Conservation (phyloP, 2,329 filamentous ascomycete genomes). For the Neoarthrinium moseri region DNA sequence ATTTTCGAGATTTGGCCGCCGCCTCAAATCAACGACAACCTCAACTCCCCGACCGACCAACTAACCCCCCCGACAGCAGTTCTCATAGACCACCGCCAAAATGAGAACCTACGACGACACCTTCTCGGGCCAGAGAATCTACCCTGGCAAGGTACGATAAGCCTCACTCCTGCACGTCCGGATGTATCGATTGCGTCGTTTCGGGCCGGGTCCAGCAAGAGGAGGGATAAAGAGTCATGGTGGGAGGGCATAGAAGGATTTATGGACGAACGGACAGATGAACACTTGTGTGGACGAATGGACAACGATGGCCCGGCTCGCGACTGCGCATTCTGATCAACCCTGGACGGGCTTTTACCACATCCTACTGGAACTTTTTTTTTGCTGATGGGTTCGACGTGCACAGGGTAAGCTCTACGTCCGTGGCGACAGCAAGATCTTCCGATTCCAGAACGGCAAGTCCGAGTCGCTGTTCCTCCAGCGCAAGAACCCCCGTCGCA, state of each 20-base stretch:
- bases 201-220: conserved; percentile 7
- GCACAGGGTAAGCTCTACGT: conserved; percentile 97
- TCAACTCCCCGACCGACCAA: conserved; percentile 26
- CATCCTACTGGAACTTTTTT: neutral
- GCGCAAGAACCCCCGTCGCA: conserved; percentile 99
- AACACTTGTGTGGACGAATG: neutral
- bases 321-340: neutral
- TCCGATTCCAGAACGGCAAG: conserved; percentile 99
- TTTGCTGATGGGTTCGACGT: conserved; percentile 11
- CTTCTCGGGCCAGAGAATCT: conserved; percentile 66
- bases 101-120: conserved; percentile 68
- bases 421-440: conserved; percentile 99
- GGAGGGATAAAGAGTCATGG: neutral
- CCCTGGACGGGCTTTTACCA: neutral
- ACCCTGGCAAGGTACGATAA: conserved; percentile 63
- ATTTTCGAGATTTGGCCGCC: conserved; percentile 6
- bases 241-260: neutral
- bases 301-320: neutral
- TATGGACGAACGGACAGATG: neutral
- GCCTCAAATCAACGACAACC: conserved; percentile 1
- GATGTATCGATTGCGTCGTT: conserved; percentile 1
- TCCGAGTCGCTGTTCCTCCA: conserved; percentile 99
- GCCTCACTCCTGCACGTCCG: conserved; percentile 10
- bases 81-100: conserved; percentile 41
- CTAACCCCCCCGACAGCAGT: conserved; percentile 34